Base-by-base conservation (phyloP, 345 rosid genomes). In the Eucalyptus shirleyi region DNA sequence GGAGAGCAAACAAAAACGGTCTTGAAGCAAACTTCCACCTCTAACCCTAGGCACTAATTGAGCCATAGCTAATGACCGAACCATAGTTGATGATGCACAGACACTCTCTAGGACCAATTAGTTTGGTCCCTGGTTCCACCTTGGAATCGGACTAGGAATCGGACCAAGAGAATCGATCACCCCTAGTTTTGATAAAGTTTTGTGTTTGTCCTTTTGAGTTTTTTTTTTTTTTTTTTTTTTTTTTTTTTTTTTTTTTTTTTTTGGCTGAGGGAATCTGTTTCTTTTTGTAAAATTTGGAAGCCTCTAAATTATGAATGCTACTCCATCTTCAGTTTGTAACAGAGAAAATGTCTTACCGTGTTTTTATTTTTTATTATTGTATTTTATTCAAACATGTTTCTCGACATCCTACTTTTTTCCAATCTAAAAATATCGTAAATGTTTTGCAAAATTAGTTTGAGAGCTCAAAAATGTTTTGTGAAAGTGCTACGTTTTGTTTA, bases 1-100 rank as follows among this genome's bases (percentile, higher is more conserved):
- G 11, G 2, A 8, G 24, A 55, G 26, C 59, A 1, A 55, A 53
- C 59, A 53, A 53, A 53, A 53, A 53, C 0, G 2, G 5, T 21
- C 26, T 55, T 55, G 60, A 55, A 55, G 60, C 1, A 1, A 55
- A 55, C 60, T 55, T 4, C 28, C 28, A 55, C 60, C 28, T 55
- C 60, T 55, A 55, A 55, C 26, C 60, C 28, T 4, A 4, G 60
- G 60, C 12, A 0, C 60, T 23, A 23, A 55, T 55, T 55, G 12
- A 55, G 28, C 56, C 56, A 51, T 18, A 18, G 56, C 0, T 51
- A 0, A 53, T 53, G 56, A 3, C 2, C 2, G 2, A 53, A 19
- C 5, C 11, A 0, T 53, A 53, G 11, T 53, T 53, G 59, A 51
- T 51, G 55, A 51, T 51, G 55, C 55, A 51, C 0, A 0, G 0